Base-by-base conservation (phyloP, 441 rosid genomes). In the Adansonia grandidieri region DNA sequence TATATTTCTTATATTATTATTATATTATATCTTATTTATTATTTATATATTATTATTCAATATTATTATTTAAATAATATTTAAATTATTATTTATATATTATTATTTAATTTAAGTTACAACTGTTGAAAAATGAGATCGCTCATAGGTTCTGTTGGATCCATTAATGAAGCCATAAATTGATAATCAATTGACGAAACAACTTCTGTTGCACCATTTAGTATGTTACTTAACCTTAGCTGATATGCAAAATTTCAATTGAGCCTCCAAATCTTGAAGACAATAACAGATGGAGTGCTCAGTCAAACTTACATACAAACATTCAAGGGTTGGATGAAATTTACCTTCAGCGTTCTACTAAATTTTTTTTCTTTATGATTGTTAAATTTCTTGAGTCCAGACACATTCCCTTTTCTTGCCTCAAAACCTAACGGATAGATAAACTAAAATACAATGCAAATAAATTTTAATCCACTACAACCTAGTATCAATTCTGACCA, bases 291-390 rank as follows among this genome's bases (percentile, higher is more conserved):
- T 66, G 51, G 24, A 40, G 8, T 2, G 48, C 24, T 42, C 15
- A 66, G n/a, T 66, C 71, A 67, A 67, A 45, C 24, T 45, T 44
- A 17, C 53, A 44, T 8, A 13, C 24, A 67, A 67, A 44, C 28
- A 67, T 67, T 65, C 28, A 44, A 45, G 32, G 28, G 53, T 44
- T 45, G 37, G 13, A 6, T 19, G 50, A 67, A 67, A 67, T 45
- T 67, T 69, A 69, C n/a, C 32, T 47, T 48, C 73, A 48, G 40
- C 14, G n/a, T 69, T 47, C 48, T 69, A 69, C 57, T 40, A 44
- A 9, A 10, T 67, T 22, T 20, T 40, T n/a, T 40, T 68, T 68
- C 4, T 2, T 14, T 13, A 11, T 19, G 2, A 45, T 10, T 45
- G 37, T 68, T 11, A 68, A 68, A 47, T 68, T 69, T 69, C 57